These are phyloP conservation scores for Monoraphidium neglectum DNA, from an alignment of 139 green algal genomes.

Conservation along the genomic window DNA sequence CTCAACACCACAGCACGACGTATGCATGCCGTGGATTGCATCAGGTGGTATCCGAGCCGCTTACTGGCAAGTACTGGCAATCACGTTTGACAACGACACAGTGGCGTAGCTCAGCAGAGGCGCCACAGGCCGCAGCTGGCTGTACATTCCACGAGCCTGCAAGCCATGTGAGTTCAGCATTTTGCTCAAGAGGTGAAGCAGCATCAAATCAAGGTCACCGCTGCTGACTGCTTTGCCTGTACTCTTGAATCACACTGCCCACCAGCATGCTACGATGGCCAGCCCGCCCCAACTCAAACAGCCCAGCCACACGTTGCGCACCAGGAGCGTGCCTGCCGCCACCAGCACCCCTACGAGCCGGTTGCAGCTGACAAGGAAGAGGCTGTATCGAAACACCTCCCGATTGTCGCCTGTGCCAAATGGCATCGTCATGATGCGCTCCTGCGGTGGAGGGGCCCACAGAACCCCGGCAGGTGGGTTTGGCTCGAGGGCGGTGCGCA, in stretches of 20 bases:
- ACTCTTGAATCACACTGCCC: too few species aligned
- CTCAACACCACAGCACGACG: too few species aligned
- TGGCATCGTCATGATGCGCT: conserved; percentile 90
- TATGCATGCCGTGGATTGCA: too few species aligned
- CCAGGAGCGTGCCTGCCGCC: conserved; percentile 54
- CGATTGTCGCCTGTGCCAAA: conserved; percentile 55
- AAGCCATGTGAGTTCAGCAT: too few species aligned
- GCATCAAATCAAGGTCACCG: too few species aligned
- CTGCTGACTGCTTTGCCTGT: too few species aligned
- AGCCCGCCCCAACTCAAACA: too few species aligned
- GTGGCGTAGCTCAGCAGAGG: conserved; percentile 77
- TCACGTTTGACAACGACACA: conserved; percentile 92
- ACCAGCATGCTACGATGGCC: conserved; percentile 90
- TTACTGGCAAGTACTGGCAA: conserved; percentile 94
- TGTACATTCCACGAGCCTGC: conserved; percentile 45
- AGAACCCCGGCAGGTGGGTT: too few species aligned
- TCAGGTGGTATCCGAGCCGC: too few species aligned
- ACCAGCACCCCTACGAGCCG: conserved; percentile 75
- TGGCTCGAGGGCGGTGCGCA: too few species aligned
- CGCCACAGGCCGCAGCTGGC: conserved; percentile 66
- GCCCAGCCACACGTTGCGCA: too few species aligned
- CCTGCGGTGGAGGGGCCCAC: conserved; percentile 70
- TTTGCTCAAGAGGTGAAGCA: too few species aligned
- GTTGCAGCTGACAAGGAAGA: conserved; percentile 98
- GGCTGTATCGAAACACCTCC: conserved; percentile 86